These are phyloP conservation scores for Leptoxyphium fumago DNA, from an alignment of 2,329 filamentous ascomycete species.

Conservation along the genomic window DNA sequence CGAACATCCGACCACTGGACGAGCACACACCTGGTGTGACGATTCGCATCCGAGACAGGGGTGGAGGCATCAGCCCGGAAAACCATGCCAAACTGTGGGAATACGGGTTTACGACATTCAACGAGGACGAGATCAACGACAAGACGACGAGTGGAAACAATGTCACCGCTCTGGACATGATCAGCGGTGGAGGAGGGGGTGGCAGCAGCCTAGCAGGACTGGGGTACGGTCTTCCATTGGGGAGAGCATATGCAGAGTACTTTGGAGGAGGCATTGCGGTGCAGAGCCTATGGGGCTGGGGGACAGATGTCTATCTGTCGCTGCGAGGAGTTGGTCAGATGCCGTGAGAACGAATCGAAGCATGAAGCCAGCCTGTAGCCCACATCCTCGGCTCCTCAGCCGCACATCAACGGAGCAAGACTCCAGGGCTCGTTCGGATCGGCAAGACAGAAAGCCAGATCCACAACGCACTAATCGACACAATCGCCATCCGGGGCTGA, in stretches of 20 bases:
- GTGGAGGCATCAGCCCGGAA: constrained; percentile 77
- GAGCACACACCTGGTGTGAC: constrained; percentile 65
- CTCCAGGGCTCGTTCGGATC: too few species aligned
- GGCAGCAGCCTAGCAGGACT: constrained; percentile 72
- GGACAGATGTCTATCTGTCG: constrained; percentile 51
- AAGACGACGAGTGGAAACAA: constrained; percentile 32
- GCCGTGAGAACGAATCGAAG: background rate
- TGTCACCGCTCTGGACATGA: constrained; percentile 58
- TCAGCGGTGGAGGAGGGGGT: constrained; percentile 57
- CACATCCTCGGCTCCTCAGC: too few species aligned
- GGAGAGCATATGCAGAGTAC: constrained; percentile 90
- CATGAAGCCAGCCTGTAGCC: too few species aligned
- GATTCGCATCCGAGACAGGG: constrained; percentile 88
- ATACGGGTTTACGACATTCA: constrained; percentile 94
- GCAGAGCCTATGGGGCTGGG: constrained; percentile 95
- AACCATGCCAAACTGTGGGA: constrained; percentile 84
- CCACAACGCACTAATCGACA: too few species aligned
- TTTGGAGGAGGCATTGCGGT: constrained; percentile 90
- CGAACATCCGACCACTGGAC: constrained; percentile 30
- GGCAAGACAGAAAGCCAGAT: too few species aligned
- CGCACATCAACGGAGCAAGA: too few species aligned
- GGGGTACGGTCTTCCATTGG: constrained; percentile 82
- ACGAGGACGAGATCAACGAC: constrained; percentile 44
- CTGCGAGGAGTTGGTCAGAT: constrained; percentile 44
- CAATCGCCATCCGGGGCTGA: too few species aligned